These are phyloP conservation scores for Chytriomyces confervae DNA, from an alignment of 192 early-diverging fungal species.

Conservation along the genomic window DNA sequence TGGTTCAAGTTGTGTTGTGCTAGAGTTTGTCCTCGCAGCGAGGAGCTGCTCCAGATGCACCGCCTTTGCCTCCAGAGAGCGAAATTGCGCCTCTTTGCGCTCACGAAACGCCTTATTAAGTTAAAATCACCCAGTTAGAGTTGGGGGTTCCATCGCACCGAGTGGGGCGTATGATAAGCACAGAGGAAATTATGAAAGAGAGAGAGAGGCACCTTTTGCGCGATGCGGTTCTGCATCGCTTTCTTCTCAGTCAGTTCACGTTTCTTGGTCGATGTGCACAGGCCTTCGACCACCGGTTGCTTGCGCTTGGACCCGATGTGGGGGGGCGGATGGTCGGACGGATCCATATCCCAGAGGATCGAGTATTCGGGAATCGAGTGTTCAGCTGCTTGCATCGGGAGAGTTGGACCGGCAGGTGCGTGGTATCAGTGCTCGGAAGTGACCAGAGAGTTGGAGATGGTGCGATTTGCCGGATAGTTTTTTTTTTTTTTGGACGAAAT, in stretches of 20 bases:
- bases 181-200: neutral
- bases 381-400: too few species aligned
- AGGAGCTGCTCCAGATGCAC: neutral
- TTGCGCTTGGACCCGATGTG: too few species aligned
- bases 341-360: too few species aligned
- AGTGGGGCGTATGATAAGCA: too few species aligned
- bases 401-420: too few species aligned
- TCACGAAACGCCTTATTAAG: neutral
- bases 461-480: too few species aligned
- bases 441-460: too few species aligned
- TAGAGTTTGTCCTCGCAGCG: neutral
- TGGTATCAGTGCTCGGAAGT: too few species aligned
- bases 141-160: neutral
- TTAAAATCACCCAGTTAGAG: neutral
- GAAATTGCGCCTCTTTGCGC: neutral
- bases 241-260: constrained; percentile 7
- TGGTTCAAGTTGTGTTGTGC: neutral
- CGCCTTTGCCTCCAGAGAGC: neutral
- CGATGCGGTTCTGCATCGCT: neutral
- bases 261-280: neutral
- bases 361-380: too few species aligned
- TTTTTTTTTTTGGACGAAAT: too few species aligned
- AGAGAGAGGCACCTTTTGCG: neutral
- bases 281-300: too few species aligned
- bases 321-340: too few species aligned